Evolutionary conservation across 2,329 filamentous ascomycete genomes (phyloP).

Genomic region (Chalaropsis ovoidea): DNA sequence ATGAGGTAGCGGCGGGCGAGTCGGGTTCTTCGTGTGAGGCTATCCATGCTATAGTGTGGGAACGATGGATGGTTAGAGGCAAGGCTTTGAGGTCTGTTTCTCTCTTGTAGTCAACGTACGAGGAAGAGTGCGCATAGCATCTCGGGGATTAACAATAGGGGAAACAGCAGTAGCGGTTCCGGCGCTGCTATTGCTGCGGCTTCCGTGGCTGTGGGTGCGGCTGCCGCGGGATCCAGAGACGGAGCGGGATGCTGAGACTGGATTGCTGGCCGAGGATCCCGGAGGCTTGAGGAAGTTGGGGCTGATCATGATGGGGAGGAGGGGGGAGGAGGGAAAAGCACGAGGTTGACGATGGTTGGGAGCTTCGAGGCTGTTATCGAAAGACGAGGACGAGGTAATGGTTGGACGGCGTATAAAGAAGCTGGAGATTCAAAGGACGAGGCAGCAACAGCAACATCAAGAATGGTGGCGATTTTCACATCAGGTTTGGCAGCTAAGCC

Average conservation of each 20-base stretch:
- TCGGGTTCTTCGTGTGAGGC: conserved; percentile 39
- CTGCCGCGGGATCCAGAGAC: neutral
- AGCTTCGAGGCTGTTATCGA: neutral
- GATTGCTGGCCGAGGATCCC: conserved; percentile 24
- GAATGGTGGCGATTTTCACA: neutral
- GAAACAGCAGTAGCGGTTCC: neutral
- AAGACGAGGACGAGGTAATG: no score
- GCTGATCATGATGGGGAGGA: conserved; percentile 18
- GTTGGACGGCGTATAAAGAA: no score
- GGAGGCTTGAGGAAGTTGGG: conserved; percentile 22
- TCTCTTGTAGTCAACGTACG: conserved; percentile 9
- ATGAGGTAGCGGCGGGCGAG: neutral
- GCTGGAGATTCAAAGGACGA: no score
- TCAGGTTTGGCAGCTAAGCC: neutral
- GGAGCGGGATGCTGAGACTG: conserved; percentile 17
- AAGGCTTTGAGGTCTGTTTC: neutral
- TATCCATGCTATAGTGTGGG: conserved; percentile 38
- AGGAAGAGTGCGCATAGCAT: conserved; percentile 22
- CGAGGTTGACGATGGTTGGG: neutral
- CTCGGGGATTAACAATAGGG: conserved; percentile 17
- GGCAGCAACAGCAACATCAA: neutral
- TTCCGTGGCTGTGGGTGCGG: conserved; percentile 16
- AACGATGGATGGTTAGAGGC: neutral
- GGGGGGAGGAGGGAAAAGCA: neutral
- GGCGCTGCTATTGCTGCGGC: conserved; percentile 22